These are phyloP conservation scores for Neonectria punicea DNA, from an alignment of 2,329 filamentous ascomycete species.

Conservation along the genomic window DNA sequence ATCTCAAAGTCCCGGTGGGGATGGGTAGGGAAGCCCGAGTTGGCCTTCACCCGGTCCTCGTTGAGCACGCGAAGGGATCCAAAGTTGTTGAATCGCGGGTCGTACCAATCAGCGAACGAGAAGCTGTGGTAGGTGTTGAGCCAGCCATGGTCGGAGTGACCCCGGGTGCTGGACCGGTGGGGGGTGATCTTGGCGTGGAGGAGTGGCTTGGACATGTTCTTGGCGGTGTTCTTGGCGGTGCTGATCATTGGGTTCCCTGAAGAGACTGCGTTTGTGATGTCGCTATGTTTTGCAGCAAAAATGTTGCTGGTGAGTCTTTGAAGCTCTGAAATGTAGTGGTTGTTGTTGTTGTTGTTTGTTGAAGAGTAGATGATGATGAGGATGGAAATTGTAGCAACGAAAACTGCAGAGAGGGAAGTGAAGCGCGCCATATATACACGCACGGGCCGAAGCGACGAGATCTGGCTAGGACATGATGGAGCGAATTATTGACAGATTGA, in stretches of 20 bases:
- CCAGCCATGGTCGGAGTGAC: slow-evolving; percentile 87
- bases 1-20: slow-evolving; percentile 89
- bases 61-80: slow-evolving; percentile 87
- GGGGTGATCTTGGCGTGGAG: slow-evolving; percentile 77
- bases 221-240: slow-evolving; percentile 49
- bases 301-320: slow-evolving; percentile 35
- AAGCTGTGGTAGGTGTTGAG: slow-evolving; percentile 89
- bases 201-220: slow-evolving; percentile 71
- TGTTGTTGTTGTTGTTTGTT: slow-evolving; percentile 24
- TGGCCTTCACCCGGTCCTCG: slow-evolving; percentile 82
- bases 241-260: slow-evolving; percentile 48
- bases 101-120: slow-evolving; percentile 78
- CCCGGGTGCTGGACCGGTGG: slow-evolving; percentile 76
- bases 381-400: slow-evolving; percentile 53
- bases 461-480: slow-evolving; percentile 24
- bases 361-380: slow-evolving; percentile 46
- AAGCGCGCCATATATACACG: slow-evolving; percentile 54
- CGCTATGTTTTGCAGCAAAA: slow-evolving; percentile 27
- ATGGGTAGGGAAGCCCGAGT: slow-evolving; percentile 85
- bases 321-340: slow-evolving; percentile 35
- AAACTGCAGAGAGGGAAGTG: slow-evolving; percentile 47
- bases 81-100: slow-evolving; percentile 74
- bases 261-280: slow-evolving; percentile 5
- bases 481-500: slow-evolving; percentile 36
- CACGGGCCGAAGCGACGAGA: slow-evolving; percentile 39